A percentile compares a stretch with the other conserved stretches of the same genome.
Evolutionary conservation across 1,284 basidiomycete species (phyloP).

Genomic region (Testicularia cyperi): DNA sequence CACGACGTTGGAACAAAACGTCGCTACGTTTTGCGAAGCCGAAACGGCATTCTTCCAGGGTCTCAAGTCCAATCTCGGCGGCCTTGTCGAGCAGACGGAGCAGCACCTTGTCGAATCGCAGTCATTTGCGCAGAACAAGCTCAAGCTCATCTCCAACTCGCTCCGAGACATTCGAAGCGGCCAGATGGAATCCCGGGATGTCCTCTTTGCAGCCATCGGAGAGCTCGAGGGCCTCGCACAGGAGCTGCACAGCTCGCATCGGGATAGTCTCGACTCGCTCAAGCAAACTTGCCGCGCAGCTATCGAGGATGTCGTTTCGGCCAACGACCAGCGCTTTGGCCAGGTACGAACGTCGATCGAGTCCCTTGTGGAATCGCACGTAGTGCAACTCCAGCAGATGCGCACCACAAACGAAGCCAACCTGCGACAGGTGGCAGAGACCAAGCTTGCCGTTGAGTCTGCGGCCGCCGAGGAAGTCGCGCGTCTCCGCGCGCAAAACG

Average conservation of each 20-base stretch:
- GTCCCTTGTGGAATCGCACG: constrained; percentile 64
- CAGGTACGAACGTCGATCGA: constrained; percentile 59
- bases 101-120: constrained; percentile 67
- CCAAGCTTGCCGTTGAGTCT: constrained; percentile 65
- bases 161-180: constrained; percentile 19
- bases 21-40: constrained; percentile 69
- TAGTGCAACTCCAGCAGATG: constrained; percentile 68
- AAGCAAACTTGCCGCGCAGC: constrained; percentile 59
- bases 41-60: constrained; percentile 66
- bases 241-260: constrained; percentile 67
- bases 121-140: constrained; percentile 59
- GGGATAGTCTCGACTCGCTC: constrained; percentile 62
- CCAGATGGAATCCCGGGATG: constrained; percentile 62
- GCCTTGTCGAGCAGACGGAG: constrained; percentile 63
- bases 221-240: constrained; percentile 68
- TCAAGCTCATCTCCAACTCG: constrained; percentile 12
- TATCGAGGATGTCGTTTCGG: constrained; percentile 54
- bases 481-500: constrained; percentile 73
- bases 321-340: constrained; percentile 13
- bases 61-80: constrained; percentile 59
- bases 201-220: constrained; percentile 67
- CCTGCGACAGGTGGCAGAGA: constrained; percentile 62
- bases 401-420: constrained; percentile 65
- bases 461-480: constrained; percentile 66
- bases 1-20: constrained; percentile 66